Base-by-base conservation (phyloP, 768 basidiomycete genomes). In the Mycena venus region DNA sequence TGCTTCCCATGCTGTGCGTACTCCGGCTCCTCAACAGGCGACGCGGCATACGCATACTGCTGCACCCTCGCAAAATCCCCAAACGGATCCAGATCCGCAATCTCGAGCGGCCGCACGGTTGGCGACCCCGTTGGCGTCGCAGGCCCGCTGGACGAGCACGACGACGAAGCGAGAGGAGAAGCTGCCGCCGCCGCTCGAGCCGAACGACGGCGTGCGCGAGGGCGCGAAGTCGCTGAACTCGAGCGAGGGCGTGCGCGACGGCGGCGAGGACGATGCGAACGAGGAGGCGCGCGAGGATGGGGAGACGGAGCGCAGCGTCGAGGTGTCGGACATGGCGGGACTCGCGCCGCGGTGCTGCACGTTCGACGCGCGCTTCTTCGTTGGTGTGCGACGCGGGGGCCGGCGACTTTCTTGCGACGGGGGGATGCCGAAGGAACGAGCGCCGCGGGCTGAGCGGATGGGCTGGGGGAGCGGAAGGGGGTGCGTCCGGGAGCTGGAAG, bases 391-490 rank as follows among this genome's bases (percentile, higher is more conserved):
- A 3, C 67, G 72, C 49, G 72, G 72, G 6, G 67, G 66, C 72
- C 72, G 1, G 72, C 59, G 19, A 58, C 40, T 40, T 73, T 73
- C 49, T 68, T 68, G 31, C 60, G 59, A 25, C 72, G 55, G 15
- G 58, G 47, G 2, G 9, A 2, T 21, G 59, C 8, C n/a, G n/a
- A n/a, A 19, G 63, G 38, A 6, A 38, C 63, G 42, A 72, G 29
- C 32, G 59, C 25, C 23, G 31, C 38, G 1, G 49, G 72, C n/a
- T 72, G 68, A 19, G 68, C 27, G 32, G 44, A 68, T 8, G 75
- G 80, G 67, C 66, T 77, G 27, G 78, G 75, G 5, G 76, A 66
- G 23, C 65, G 27, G 73, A 80, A 79, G n/a, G 29, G 68, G 62
- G 36, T 74, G 78, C 23, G 53, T 62, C 25, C 64, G 73, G 44